Base-by-base conservation (phyloP, 2,329 filamentous ascomycete species). In the Coniella lustricola region DNA sequence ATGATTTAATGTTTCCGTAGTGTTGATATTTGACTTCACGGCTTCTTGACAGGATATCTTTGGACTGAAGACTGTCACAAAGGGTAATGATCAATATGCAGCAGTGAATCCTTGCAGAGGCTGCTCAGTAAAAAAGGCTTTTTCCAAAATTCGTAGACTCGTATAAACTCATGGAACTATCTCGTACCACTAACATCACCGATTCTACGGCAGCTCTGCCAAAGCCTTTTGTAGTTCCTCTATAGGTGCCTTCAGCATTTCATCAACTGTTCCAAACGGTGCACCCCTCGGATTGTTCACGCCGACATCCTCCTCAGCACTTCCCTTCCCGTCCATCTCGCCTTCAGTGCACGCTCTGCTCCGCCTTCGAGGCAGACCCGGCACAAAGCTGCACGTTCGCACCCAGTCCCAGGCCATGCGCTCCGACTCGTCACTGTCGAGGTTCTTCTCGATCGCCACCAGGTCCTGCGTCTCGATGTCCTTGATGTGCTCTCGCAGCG, bases 401-500 rank as follows among this genome's bases (percentile, higher is more conserved):
- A 34, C 49, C 22, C 44, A 51, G 14, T 51, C 49, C 12, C 16
- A 14, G 18, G 46, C 49, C 42, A 51, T 32, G 17, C 43, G 34
- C 46, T 51, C 49, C 22, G 40, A 45, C 41, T 49, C 46, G 17
- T 43, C 46, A 2, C 22, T 32, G n/a, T 44, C 39, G 3, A 51
- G 46, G 21, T 36, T 8, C 9, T 39, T 49, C 33, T 51, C 49
- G 16, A 51, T 46, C 3, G 35, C 43, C 13, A 51, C 49, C n/a
- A 51, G 41, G 46, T 51, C 49, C 1, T 31, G 16, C 36, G 33
- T 38, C 46, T 51, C 49, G 1, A 51, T 37, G 3, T 46, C 41
- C 4, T 21, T 18, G 33, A 51, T 49, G 18, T 51, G 46, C n/a
- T 35, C 25, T 2, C 12, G 14, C 37, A 51, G 35, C n/a, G n/a